Evolutionary conservation across 169 alveolate species (phyloP).

Genomic region (Eimeria zaria): DNA sequence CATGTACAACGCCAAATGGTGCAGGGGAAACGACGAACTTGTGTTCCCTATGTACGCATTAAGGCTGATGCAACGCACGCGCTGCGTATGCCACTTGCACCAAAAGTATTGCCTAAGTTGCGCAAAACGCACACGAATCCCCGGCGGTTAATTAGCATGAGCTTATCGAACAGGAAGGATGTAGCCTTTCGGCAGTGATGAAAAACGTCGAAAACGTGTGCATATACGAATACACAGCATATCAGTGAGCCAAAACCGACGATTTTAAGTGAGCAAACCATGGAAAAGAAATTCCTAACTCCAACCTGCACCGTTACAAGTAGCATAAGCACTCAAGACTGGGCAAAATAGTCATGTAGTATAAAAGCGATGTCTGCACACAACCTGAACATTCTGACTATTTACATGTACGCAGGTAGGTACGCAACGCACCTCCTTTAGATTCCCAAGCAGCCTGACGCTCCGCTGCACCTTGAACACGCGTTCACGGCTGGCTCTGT

Average conservation of each 20-base stretch:
- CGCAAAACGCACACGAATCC: background rate
- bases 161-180: background rate
- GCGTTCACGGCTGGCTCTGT: background rate
- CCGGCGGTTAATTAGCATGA: background rate
- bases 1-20: background rate
- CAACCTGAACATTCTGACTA: too few relatives aligned
- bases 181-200: background rate
- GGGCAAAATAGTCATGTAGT: background rate
- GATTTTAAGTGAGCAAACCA: background rate
- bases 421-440: background rate
- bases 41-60: background rate
- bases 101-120: background rate
- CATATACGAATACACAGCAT: background rate
- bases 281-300: background rate
- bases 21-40: too few relatives aligned
- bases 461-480: background rate
- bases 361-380: background rate
- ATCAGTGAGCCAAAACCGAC: background rate
- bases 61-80: background rate
- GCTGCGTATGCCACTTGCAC: background rate
- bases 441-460: background rate
- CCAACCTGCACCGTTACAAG: background rate
- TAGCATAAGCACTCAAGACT: background rate
- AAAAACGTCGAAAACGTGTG: background rate
- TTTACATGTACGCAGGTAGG: background rate